Evolutionary conservation across 2,329 filamentous ascomycete genomes (phyloP).

Genomic region (Hypoxylon sp.): DNA sequence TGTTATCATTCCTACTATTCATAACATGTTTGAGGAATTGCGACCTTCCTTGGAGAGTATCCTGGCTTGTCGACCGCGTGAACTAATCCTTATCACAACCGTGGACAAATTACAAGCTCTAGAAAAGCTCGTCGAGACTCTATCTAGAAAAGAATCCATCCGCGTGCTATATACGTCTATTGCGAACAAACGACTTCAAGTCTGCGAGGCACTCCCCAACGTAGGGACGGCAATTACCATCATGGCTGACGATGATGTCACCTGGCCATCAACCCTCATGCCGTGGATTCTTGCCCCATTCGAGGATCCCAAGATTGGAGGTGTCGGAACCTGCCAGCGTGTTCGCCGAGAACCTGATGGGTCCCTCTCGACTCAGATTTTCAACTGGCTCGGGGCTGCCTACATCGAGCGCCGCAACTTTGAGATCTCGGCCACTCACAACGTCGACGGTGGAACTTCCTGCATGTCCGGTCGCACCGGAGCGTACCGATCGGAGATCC

Average conservation of each 20-base stretch:
- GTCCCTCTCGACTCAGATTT: slow-evolving; percentile 70
- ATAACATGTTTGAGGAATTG: slow-evolving; percentile 84
- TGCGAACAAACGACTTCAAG: slow-evolving; percentile 94
- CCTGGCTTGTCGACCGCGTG: slow-evolving; percentile 71
- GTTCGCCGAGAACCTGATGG: slow-evolving; percentile 73
- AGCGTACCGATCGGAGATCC: slow-evolving; percentile 87
- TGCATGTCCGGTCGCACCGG: slow-evolving; percentile 96
- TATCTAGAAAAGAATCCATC: slow-evolving; percentile 68
- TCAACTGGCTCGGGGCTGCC: slow-evolving; percentile 89
- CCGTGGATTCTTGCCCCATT: slow-evolving; percentile 95
- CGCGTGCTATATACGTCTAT: slow-evolving; percentile 80
- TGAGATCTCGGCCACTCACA: slow-evolving; percentile 94
- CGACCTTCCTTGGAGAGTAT: slow-evolving; percentile 82
- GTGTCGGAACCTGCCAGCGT: slow-evolving; percentile 90
- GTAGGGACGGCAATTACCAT: slow-evolving; percentile 86
- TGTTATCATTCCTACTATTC: slow-evolving; percentile 91
- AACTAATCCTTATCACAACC: slow-evolving; percentile 88
- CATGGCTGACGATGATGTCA: slow-evolving; percentile 95
- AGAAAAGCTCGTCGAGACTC: slow-evolving; percentile 69
- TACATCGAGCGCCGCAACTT: slow-evolving; percentile 96
- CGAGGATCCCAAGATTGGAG: slow-evolving; percentile 82
- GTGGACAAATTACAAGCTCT: slow-evolving; percentile 78
- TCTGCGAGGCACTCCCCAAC: slow-evolving; percentile 87
- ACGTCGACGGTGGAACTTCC: slow-evolving; percentile 93
- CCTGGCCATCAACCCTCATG: slow-evolving; percentile 85